Evolutionary conservation across 768 basidiomycete genomes (phyloP), one percentile per base, ranked within the genome.

Genomic region (Cystobasidium onofrii): DNA sequence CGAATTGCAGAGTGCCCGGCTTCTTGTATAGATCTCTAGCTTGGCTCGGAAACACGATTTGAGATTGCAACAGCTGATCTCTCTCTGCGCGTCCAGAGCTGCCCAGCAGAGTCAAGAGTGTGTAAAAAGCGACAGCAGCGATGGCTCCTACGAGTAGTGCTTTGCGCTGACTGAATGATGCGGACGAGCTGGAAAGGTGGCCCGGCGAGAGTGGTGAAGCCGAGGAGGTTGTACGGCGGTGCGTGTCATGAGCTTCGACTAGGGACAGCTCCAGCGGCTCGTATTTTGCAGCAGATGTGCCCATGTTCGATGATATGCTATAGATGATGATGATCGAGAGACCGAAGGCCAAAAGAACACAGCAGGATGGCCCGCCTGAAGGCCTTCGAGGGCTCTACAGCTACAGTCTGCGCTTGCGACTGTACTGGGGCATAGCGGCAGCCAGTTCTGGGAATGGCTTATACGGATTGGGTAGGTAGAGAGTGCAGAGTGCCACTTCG

Each of bases 251-350:
- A 12, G 17, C 57, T 13, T 27, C 25, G 27, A 60, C 57, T 29
- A 27, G 57, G 20, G 57, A 60, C 13, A 60, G 57, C 57, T 60
- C 57, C 57, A 60, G 23, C 15, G 57, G 57, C 57, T 60, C 57
- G 57, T 60, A 60, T 27, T 60, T 60, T 27, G 57, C 57, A 29
- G 57, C 23, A 27, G 57, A 60, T 1, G 13, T 60, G 57, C 25
- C 27, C 33, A 27, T 60, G 10, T 29, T 20, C 10, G 18, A 10
- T 29, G n/a, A n/a, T n/a, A n/a, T n/a, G n/a, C n/a, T n/a, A 20
- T 10, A 29, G 52, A 39, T 43, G 46, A 50, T 3, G 46, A 50
- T 50, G 46, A 50, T 50, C 46, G 46, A 50, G 18, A 50, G n/a
- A n/a, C n/a, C n/a, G 46, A 20, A 7, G 20, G 46, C 46, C n/a